phyloP scores from a whole-genome alignment of 441 rosid species.

The Hura crepitans region DNA sequence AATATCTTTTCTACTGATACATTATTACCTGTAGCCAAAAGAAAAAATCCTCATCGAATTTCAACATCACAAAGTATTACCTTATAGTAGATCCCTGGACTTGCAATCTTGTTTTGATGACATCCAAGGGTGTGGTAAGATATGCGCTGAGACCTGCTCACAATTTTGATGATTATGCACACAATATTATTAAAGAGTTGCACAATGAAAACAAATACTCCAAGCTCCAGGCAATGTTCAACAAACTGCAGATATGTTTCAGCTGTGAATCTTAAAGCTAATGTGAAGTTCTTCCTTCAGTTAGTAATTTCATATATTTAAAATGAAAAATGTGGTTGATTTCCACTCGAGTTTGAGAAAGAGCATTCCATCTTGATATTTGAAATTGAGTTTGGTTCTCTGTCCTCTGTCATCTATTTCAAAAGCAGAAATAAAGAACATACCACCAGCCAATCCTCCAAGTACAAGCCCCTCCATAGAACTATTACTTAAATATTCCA shows the following conservation, averaged over 20 bases:
- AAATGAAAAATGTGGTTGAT: background rate
- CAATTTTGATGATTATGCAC: constrained; percentile 8
- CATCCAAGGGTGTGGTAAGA: constrained; percentile 88
- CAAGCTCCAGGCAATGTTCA: background rate
- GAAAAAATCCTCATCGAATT: background rate
- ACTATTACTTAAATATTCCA: constrained; percentile 39
- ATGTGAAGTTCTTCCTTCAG: background rate
- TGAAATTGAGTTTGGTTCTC: background rate
- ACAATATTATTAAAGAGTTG: constrained; percentile 1
- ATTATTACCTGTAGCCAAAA: too few species aligned
- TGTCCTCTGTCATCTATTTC: background rate
- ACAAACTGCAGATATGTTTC: background rate
- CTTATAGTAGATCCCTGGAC: constrained; percentile 78
- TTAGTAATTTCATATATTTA: background rate
- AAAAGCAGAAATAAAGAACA: constrained; percentile 28
- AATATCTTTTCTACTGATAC: too few species aligned
- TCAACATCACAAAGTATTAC: constrained; percentile 32
- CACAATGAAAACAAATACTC: constrained; percentile 4
- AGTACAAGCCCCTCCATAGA: constrained; percentile 71
- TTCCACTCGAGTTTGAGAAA: background rate
- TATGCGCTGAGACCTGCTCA: constrained; percentile 77
- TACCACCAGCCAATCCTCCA: constrained; percentile 97
- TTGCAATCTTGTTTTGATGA: constrained; percentile 88
- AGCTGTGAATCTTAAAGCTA: background rate
- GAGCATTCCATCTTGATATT: background rate